phyloP scores from a whole-genome alignment of 129 eudicot genomes.

The Flaveria bidentis region DNA sequence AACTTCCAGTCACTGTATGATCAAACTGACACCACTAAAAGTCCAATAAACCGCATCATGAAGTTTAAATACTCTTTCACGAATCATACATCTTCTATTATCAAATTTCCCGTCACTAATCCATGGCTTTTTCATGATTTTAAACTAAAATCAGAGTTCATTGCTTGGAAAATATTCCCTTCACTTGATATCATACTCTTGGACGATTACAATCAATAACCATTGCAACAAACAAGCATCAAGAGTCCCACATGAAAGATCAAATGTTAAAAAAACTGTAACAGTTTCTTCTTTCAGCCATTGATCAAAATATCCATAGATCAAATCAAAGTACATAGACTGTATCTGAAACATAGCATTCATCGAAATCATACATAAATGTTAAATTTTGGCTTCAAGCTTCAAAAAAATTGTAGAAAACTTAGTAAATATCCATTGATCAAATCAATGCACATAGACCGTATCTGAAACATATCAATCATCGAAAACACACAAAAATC shows the following conservation, averaged over 20 bases:
- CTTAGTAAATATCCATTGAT: background rate
- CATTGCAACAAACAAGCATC: constrained; percentile 16
- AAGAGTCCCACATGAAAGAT: constrained; percentile 13
- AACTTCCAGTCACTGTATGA: background rate
- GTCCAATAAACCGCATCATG: background rate
- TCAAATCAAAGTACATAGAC: background rate
- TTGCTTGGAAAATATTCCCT: no score
- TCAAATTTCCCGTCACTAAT: background rate
- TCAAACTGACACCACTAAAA: background rate
- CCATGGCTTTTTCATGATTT: no score
- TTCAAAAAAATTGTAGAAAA: background rate
- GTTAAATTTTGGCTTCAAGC: background rate
- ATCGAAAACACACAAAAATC: background rate
- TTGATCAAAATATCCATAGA: background rate
- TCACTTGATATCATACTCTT: background rate
- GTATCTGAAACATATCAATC: background rate
- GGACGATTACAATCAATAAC: constrained; percentile 1
- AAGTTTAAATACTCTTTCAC: background rate
- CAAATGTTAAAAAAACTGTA: background rate
- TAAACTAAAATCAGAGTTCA: no score
- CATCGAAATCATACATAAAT: background rate
- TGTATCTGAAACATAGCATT: background rate
- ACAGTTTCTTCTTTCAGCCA: constrained; percentile 1
- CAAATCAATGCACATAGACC: background rate
- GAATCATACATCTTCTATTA: background rate